Evolutionary conservation across 371 early-diverging fungal genomes (phyloP).

Genomic region (Lichtheimia hyalospora): DNA sequence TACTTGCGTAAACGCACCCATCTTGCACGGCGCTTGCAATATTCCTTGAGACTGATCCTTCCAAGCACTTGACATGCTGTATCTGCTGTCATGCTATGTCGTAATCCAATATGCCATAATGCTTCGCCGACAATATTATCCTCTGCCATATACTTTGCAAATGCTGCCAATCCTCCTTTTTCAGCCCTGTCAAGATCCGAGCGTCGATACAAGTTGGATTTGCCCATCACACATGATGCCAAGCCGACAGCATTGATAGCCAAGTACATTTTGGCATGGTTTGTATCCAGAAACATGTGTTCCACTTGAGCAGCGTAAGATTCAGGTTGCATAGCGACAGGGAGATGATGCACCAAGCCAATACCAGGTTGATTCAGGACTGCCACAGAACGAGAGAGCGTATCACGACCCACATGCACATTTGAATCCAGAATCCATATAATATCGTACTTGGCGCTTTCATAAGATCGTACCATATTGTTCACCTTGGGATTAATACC

Average conservation of each 20-base stretch:
- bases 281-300: constrained; percentile 80
- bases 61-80: constrained; percentile 85
- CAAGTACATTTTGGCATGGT: constrained; percentile 93
- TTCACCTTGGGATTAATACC: constrained; percentile 95
- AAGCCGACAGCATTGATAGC: constrained; percentile 84
- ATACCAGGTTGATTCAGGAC: constrained; percentile 69
- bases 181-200: constrained; percentile 71
- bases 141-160: constrained; percentile 90
- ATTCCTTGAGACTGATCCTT: constrained; percentile 67
- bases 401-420: constrained; percentile 74
- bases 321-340: constrained; percentile 72
- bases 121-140: constrained; percentile 92
- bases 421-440: constrained; percentile 95
- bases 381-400: constrained; percentile 79
- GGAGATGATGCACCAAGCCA: constrained; percentile 93
- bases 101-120: constrained; percentile 76
- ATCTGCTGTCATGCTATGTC: constrained; percentile 86
- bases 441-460: constrained; percentile 79
- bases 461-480: constrained; percentile 86
- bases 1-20: constrained; percentile 95
- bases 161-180: constrained; percentile 77
- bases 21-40: constrained; percentile 78
- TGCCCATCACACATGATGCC: constrained; percentile 91
- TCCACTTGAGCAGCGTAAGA: constrained; percentile 86
- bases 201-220: constrained; percentile 88